Conservation (phyloP, 2,329 filamentous ascomycete genomes). For the Domatiomyces catenatus region DNA sequence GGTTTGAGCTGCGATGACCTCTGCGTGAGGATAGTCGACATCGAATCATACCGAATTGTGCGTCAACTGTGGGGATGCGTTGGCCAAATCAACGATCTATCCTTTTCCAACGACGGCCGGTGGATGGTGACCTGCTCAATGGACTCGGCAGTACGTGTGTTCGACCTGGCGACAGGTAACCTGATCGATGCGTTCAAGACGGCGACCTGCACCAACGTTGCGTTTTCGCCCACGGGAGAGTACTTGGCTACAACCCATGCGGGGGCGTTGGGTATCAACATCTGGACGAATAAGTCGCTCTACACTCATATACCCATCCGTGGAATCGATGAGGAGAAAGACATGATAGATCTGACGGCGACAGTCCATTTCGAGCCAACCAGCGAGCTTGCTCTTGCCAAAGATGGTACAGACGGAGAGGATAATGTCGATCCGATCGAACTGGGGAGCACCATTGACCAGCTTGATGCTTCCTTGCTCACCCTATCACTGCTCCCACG, state of each 20-base stretch:
- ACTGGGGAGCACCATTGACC: conserved; percentile 46
- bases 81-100: conserved; percentile 60
- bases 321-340: conserved; percentile 64
- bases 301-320: conserved; percentile 79
- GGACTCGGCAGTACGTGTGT: conserved; percentile 67
- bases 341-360: conserved; percentile 41
- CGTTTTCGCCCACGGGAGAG: conserved; percentile 81
- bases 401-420: conserved; percentile 32
- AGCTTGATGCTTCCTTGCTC: conserved; percentile 67
- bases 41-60: conserved; percentile 78
- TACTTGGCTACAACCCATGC: conserved; percentile 83
- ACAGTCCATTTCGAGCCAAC: conserved; percentile 58
- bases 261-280: conserved; percentile 69
- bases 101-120: conserved; percentile 81
- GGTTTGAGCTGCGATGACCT: conserved; percentile 81
- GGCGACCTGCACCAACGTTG: conserved; percentile 63
- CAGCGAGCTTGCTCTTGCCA: conserved; percentile 60
- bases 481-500: conserved; percentile 82
- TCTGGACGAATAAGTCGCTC: conserved; percentile 89
- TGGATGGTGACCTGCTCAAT: conserved; percentile 85
- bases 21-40: conserved; percentile 75
- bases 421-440: conserved; percentile 31
- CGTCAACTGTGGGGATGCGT: conserved; percentile 80
- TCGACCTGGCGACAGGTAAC: conserved; percentile 92
- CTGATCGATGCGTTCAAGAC: conserved; percentile 83